Evolutionary conservation across 257 asterid species (phyloP), one percentile per base, ranked within the genome.

Genomic region (Misopates orontium): DNA sequence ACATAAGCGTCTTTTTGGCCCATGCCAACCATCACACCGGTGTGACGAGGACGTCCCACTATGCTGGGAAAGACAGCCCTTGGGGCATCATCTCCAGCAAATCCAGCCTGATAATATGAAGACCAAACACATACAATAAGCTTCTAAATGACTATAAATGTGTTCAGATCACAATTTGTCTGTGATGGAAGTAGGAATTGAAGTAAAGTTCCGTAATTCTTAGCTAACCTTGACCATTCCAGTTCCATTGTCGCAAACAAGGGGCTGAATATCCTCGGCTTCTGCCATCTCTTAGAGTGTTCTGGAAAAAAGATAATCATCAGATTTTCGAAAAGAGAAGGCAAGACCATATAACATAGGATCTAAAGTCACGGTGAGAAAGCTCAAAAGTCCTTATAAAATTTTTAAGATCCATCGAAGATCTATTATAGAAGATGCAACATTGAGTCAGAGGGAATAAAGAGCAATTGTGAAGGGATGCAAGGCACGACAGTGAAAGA

Each of bases 1-100:
- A 88, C 93, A 74, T 88, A 88, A 1, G 96, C 93, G 68, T 88
- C 95, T 56, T 88, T 88, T 56, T 88, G 96, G 36, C 96, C 96
- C 96, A 88, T 88, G 19, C 96, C 96, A 73, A 88, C 95, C 87
- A 82, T 82, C 14, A 82, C 87, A 28, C 87, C 87, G 17, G 87
- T 82, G 77, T 82, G 87, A 62, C 87, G 87, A 6, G 87, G 87
- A 42, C 87, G 82, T 2, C 87, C 87, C 66, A 82, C 87, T 3
- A 78, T 82, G 53, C 87, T 82, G 48, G 84, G 87, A 44, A 82
- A 82, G 20, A 82, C 87, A 8, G 87, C 84, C 74, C 85, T 70
- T 47, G 88, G 88, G 60, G 88, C 88, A 80, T 83, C 88, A 50
- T 83, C 85, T 31, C 85, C 85, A 65, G 85, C 88, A 80, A 83